Evolutionary conservation across 345 rosid genomes (phyloP).

Genomic region (Hibiscus mutabilis): DNA sequence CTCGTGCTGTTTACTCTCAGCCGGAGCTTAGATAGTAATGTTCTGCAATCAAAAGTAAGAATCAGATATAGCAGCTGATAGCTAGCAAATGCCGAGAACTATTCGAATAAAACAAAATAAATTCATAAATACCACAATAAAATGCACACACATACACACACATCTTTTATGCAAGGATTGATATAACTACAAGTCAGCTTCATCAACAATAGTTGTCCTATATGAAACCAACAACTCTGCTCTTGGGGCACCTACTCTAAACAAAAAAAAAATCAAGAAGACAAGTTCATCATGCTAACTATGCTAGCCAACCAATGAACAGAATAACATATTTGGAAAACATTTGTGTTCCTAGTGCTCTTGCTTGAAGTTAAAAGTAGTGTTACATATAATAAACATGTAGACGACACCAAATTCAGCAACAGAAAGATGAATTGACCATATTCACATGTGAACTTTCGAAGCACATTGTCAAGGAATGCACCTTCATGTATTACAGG

Average conservation of each 20-base stretch:
- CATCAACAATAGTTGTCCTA: no score
- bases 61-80: neutral
- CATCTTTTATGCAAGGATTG: neutral
- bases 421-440: neutral
- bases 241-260: no score
- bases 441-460: neutral
- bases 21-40: constrained; percentile 18
- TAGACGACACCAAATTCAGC: neutral
- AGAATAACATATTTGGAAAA: no score
- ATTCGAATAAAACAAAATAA: neutral
- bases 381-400: neutral
- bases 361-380: neutral
- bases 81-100: neutral
- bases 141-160: neutral
- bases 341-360: neutral
- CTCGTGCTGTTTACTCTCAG: constrained; percentile 4
- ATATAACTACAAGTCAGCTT: no score
- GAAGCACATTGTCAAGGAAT: neutral
- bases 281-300: no score
- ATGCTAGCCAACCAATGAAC: no score
- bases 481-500: neutral
- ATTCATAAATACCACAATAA: neutral
- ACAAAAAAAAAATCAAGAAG: no score
- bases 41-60: constrained; percentile 14
- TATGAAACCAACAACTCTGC: no score